Percentiles rank a stretch among this genome's conserved stretches.
phyloP scores from a whole-genome alignment of 345 rosid genomes.

The Mangifera indica region DNA sequence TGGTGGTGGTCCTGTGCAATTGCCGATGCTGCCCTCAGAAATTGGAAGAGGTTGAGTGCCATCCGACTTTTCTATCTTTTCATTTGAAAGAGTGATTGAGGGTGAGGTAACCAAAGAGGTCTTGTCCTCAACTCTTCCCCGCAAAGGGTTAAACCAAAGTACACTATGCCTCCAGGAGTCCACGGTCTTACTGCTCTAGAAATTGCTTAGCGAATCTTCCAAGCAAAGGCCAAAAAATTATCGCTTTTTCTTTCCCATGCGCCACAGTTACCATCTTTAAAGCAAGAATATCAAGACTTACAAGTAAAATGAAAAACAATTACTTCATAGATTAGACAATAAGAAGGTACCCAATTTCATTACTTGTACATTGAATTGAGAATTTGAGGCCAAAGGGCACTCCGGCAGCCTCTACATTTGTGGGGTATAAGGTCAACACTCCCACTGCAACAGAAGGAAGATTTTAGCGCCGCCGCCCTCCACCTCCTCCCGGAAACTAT shows the following conservation, averaged over 20 bases:
- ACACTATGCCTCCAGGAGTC: constrained; percentile 18
- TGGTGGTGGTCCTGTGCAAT: neutral
- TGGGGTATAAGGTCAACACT: constrained; percentile 28
- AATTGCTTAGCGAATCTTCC: constrained; percentile 8
- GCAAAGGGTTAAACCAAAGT: constrained; percentile 19
- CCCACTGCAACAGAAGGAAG: constrained; percentile 28
- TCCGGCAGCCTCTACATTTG: constrained; percentile 33
- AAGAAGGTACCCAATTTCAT: constrained; percentile 28
- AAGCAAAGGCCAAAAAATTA: neutral
- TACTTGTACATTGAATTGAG: constrained; percentile 39
- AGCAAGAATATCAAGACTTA: neutral
- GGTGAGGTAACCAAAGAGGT: constrained; percentile 19
- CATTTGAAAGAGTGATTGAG: constrained; percentile 33
- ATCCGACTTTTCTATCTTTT: constrained; percentile 28
- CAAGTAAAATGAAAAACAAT: neutral
- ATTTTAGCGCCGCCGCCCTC: neutral
- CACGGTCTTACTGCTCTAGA: constrained; percentile 13
- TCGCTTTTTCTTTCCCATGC: neutral
- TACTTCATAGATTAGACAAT: neutral
- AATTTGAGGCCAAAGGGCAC: constrained; percentile 29
- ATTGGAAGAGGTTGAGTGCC: constrained; percentile 12
- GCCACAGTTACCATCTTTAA: neutral
- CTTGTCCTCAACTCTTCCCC: constrained; percentile 29
- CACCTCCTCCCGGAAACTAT: constrained; percentile 15
- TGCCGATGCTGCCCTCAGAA: constrained; percentile 20